A percentile compares a stretch with the other conserved stretches of the same genome.
Conservation (phyloP, 257 asterid genomes). For the Ilex aquifolium region DNA sequence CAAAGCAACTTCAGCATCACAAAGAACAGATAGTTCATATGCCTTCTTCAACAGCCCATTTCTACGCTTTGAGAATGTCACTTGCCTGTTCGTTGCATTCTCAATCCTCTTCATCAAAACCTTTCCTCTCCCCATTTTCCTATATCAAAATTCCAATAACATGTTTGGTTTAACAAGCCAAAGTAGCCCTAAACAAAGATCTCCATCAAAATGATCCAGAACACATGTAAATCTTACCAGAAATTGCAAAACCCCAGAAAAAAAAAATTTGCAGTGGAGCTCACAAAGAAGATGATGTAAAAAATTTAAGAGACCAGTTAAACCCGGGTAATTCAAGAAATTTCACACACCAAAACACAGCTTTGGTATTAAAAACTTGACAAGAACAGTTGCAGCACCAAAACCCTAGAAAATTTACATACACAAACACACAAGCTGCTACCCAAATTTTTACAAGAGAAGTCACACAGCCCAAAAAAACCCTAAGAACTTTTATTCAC, state of each 20-base stretch:
- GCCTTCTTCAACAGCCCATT: conserved; percentile 77
- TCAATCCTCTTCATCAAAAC: conserved; percentile 62
- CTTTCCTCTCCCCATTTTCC: conserved; percentile 73
- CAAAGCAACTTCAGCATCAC: conserved; percentile 68
- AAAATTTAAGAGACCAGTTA: background rate
- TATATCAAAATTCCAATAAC: background rate
- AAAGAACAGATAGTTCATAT: conserved; percentile 60
- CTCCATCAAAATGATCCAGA: conserved; percentile 4
- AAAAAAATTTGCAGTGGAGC: background rate
- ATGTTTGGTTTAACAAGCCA: background rate
- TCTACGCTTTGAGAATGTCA: conserved; percentile 61
- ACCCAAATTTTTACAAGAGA: conserved; percentile 5
- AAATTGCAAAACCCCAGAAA: background rate
- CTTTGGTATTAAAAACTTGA: conserved; percentile 6
- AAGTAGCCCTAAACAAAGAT: conserved; percentile 5
- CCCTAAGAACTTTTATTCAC: conserved; percentile 16
- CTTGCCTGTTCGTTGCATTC: conserved; percentile 57
- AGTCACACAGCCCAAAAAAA: conserved; percentile 10
- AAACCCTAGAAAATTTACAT: conserved; percentile 29
- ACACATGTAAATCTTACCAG: background rate
- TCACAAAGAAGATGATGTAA: background rate
- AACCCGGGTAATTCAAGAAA: background rate
- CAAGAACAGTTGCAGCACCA: background rate
- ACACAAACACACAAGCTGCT: conserved; percentile 10
- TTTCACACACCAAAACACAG: background rate